phyloP scores from a whole-genome alignment of 192 early-diverging fungal species.

The Hyaloraphidium curvatum region DNA sequence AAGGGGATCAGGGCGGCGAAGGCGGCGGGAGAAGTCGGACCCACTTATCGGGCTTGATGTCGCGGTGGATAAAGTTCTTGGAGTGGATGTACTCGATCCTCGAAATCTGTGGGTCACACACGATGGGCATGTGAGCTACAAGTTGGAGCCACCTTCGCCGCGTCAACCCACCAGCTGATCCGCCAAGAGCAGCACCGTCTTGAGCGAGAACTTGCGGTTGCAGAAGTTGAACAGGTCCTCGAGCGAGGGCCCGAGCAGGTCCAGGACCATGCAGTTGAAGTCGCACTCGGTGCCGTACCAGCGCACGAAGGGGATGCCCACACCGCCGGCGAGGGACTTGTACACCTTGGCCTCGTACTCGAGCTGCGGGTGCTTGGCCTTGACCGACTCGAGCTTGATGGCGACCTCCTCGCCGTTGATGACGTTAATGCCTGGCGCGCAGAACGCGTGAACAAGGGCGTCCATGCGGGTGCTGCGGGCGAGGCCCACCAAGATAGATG shows the following conservation, averaged over 20 bases:
- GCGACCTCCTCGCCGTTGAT: conserved; percentile 90
- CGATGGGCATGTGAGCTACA: no score
- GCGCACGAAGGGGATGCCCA: conserved; percentile 43
- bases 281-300: conserved; percentile 36
- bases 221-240: conserved; percentile 49
- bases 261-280: conserved; percentile 45
- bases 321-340: conserved; percentile 77
- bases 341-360: conserved; percentile 96
- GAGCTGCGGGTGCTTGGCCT: conserved; percentile 89
- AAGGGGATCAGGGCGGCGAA: neutral
- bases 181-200: conserved; percentile 37
- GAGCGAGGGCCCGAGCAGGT: conserved; percentile 34
- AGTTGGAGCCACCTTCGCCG: no score
- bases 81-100: conserved; percentile 44
- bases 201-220: conserved; percentile 36
- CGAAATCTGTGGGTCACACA: conserved; percentile 27
- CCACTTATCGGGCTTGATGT: conserved; percentile 32
- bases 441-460: neutral
- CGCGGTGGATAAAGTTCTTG: conserved; percentile 45
- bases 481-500: conserved; percentile 63
- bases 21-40: no score
- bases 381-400: conserved; percentile 87
- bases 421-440: conserved; percentile 48
- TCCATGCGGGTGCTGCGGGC: neutral
- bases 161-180: conserved; percentile 32